Percentiles rank a stretch among this genome's conserved stretches.
Evolutionary conservation across 2,329 filamentous ascomycete genomes (phyloP).

Genomic region (Phoma sp.): DNA sequence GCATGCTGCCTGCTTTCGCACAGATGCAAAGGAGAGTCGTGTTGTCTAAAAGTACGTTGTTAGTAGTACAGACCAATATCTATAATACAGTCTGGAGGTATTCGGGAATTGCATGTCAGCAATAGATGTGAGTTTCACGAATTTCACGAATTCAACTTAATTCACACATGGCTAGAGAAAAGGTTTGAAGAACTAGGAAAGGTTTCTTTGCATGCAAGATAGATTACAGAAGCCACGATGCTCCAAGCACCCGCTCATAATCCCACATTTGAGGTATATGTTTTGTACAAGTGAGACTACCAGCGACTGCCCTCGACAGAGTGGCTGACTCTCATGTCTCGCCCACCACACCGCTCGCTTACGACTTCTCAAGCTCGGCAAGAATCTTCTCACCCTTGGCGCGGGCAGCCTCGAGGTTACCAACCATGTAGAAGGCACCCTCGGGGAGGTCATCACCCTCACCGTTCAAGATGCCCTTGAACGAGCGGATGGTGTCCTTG

Average conservation of each 20-base stretch:
- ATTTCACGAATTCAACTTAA: too few relatives aligned
- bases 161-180: neutral
- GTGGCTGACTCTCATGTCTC: conserved; percentile 44
- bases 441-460: conserved; percentile 97
- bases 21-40: too few relatives aligned
- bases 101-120: too few relatives aligned
- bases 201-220: conserved; percentile 48
- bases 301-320: conserved; percentile 40
- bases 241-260: conserved; percentile 42
- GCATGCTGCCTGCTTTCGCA: too few relatives aligned
- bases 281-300: conserved; percentile 48
- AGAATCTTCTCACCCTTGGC: conserved; percentile 99
- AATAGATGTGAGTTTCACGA: too few relatives aligned
- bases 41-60: too few relatives aligned
- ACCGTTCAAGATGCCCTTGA: conserved; percentile 95
- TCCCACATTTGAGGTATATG: conserved; percentile 43
- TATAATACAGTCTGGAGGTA: too few relatives aligned
- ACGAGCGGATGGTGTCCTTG: conserved; percentile 96
- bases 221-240: conserved; percentile 49
- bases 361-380: conserved; percentile 77
- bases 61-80: too few relatives aligned
- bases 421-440: conserved; percentile 97
- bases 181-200: conserved; percentile 34
- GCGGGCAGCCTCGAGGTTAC: conserved; percentile 89
- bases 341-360: conserved; percentile 39